phyloP scores from a whole-genome alignment of 805 yeast species.

The Naumovozyma castellii region DNA sequence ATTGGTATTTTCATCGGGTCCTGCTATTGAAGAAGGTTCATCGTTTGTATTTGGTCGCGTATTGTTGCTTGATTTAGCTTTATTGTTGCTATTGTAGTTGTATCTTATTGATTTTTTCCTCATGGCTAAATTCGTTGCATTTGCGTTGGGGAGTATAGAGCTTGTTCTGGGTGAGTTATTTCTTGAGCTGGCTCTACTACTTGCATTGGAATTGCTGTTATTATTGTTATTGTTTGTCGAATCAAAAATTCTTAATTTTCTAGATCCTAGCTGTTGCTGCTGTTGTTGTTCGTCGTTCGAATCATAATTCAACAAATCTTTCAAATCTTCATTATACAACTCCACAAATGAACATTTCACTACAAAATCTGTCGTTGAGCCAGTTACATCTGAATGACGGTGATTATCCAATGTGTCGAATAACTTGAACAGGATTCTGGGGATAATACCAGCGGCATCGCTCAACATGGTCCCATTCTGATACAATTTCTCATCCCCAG shows the following conservation, averaged over 20 bases:
- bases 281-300: neutral
- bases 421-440: constrained; percentile 46
- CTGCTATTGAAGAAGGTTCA: neutral
- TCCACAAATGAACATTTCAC: constrained; percentile 78
- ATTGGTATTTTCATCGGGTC: constrained; percentile 11
- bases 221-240: constrained; percentile 8
- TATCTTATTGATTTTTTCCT: neutral
- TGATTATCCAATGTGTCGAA: constrained; percentile 41
- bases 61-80: neutral
- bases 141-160: neutral
- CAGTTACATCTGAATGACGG: too few species aligned
- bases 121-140: neutral
- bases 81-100: neutral
- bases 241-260: constrained; percentile 47
- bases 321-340: constrained; percentile 76
- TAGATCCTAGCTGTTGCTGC: constrained; percentile 24
- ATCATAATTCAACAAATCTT: constrained; percentile 47
- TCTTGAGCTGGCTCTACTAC: constrained; percentile 13
- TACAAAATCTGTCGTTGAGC: constrained; percentile 44
- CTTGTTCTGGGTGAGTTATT: constrained; percentile 19
- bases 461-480: constrained; percentile 26
- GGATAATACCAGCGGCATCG: constrained; percentile 55
- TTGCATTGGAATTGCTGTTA: constrained; percentile 5
- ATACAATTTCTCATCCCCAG: constrained; percentile 46
- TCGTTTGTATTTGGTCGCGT: neutral